Base-by-base conservation (phyloP, 768 basidiomycete genomes). In the Cystofilobasidium macerans region DNA sequence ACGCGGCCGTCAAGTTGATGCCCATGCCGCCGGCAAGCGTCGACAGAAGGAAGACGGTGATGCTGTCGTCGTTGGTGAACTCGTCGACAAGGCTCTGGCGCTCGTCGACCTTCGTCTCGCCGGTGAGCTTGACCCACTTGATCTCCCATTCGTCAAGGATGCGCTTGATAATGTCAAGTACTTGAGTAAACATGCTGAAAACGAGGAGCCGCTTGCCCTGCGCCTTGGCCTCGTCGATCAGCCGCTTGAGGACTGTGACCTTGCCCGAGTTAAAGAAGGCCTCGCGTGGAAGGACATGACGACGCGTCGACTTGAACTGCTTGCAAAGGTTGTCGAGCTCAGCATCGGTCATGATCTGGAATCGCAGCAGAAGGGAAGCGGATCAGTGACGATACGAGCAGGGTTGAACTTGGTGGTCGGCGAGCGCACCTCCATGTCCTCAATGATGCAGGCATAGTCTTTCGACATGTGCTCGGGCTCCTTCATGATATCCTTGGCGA, bases 161-260 rank as follows among this genome's bases (percentile, higher is more conserved):
- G 36, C 83, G 82, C 78, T 90, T 85, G 13, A 99, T 80, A 70
- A 98, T 94, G 74, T 98, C 91, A 58, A 99, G 81, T 57, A 97
- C 85, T 80, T 94, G 91, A 11, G 91, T 93, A 76, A 99, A 98
- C 81, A 97, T 94, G 35, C 91, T 95, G 77, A 99, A 99, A 48
- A 99, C 85, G 70, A 99, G 79, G 54, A 94, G 80, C 71, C 94
- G 87, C 67, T 92, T 84, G 57, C 82, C 83, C 69, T 88, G 81
- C 51, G 78, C 77, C 61, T 78, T 73, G 72, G 91, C 92, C 24
- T 81, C 77, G 18, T 82, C 79, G 14, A 99, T 80, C 13, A 95
- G 81, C 61, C 81, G 80, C 66, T 89, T 76, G 36, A 99, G 78
- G 24, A 82, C 83, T 30, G 82, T 79, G 51, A 98, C 81, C 76